phyloP scores from a whole-genome alignment of 441 rosid genomes.

The Erodium moschatum region DNA sequence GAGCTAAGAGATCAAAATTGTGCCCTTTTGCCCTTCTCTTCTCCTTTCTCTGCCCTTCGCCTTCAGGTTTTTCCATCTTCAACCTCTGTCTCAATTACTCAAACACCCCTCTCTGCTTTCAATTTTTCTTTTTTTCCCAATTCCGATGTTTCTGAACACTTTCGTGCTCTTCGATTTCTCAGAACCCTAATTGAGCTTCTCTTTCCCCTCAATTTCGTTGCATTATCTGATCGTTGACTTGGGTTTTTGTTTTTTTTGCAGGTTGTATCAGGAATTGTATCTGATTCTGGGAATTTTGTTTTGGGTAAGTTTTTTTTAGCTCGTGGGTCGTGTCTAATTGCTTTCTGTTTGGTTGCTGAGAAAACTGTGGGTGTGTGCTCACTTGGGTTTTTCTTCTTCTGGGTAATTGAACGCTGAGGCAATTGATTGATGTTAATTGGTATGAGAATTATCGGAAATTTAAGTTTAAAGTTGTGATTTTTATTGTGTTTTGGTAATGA shows the following conservation, averaged over 20 bases:
- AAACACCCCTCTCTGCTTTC: background rate
- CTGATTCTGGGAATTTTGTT: background rate
- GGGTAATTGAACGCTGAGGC: background rate
- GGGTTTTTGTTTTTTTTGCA: background rate
- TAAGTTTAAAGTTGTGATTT: background rate
- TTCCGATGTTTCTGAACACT: no score
- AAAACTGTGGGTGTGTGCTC: background rate
- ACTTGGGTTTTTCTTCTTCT: background rate
- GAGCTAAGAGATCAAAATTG: background rate
- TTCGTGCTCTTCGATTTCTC: no score
- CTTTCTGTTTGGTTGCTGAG: no score
- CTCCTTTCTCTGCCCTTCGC: constrained; percentile 24
- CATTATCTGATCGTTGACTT: background rate
- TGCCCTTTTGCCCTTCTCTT: constrained; percentile 17
- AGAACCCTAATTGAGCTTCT: no score
- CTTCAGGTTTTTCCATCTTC: constrained; percentile 18
- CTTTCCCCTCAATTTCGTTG: background rate
- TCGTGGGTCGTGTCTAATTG: no score
- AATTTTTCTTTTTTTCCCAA: background rate
- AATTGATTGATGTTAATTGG: background rate
- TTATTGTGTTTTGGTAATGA: background rate
- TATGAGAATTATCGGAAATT: background rate
- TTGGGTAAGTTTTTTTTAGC: background rate
- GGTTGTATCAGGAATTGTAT: background rate
- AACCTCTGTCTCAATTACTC: constrained; percentile 11